A percentile compares a stretch with the other conserved stretches of the same genome.
These are phyloP conservation scores for Evernia prunastri DNA, from an alignment of 495 filamentous ascomycete species.

Conservation along the genomic window DNA sequence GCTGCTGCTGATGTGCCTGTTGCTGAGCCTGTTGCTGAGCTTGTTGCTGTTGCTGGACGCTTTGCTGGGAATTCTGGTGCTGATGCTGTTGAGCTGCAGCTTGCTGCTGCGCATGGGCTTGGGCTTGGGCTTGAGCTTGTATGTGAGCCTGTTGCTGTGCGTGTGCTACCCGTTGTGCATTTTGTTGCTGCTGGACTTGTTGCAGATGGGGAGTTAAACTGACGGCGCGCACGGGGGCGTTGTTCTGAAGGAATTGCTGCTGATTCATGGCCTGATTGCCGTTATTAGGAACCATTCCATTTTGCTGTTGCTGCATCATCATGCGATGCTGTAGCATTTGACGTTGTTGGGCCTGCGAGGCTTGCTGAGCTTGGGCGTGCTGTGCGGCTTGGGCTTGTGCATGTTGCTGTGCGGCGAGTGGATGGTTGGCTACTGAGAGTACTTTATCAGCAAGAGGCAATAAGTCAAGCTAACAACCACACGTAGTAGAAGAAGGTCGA, in stretches of 20 bases:
- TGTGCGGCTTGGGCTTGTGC: not conserved
- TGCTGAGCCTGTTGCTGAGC: constrained; percentile 36
- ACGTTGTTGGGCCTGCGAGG: constrained; percentile 34
- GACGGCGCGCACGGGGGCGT: constrained; percentile 35
- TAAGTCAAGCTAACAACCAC: not conserved
- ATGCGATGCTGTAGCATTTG: constrained; percentile 33
- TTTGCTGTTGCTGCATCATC: constrained; percentile 34
- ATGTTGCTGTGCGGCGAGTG: constrained; percentile 3
- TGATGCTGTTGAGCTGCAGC: constrained; percentile 29
- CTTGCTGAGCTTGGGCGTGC: not conserved
- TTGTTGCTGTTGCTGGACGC: constrained; percentile 36
- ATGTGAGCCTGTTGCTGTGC: constrained; percentile 31
- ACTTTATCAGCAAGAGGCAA: constrained; percentile 36
- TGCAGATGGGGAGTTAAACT: constrained; percentile 2
- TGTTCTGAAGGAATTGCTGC: constrained; percentile 53
- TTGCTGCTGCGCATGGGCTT: constrained; percentile 26
- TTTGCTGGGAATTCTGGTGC: constrained; percentile 33
- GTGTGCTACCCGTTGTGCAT: constrained; percentile 8
- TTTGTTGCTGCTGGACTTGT: constrained; percentile 13
- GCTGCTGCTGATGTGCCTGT: constrained; percentile 36
- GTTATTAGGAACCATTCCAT: constrained; percentile 36
- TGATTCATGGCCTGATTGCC: constrained; percentile 51
- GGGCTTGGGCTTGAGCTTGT: constrained; percentile 30
- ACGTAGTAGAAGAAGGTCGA: not conserved
- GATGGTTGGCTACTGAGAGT: not conserved